Conservation (phyloP, 2,329 filamentous ascomycete genomes). For the Clonostachys byssicola region DNA sequence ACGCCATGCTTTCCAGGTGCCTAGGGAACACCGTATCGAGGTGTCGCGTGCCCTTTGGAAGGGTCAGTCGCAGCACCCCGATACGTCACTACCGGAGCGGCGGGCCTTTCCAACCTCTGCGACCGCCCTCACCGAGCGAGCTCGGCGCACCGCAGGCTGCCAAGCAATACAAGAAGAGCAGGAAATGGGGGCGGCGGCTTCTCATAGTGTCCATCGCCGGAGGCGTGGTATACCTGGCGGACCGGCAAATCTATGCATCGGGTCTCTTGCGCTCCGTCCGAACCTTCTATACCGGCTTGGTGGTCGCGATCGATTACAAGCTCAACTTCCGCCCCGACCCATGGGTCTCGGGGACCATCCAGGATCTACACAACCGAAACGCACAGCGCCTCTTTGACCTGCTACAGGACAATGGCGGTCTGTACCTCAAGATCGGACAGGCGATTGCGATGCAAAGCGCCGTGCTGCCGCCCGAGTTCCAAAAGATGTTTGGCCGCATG, state of each 20-base stretch:
- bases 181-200: conserved; percentile 75
- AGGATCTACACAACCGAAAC: conserved; percentile 77
- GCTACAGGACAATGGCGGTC: conserved; percentile 79
- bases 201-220: conserved; percentile 55
- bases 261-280: conserved; percentile 73
- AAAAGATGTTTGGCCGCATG: conserved; percentile 94
- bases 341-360: conserved; percentile 66
- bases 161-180: conserved; percentile 65
- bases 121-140: conserved; percentile 73
- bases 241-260: conserved; percentile 73
- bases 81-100: conserved; percentile 3
- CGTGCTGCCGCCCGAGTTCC: conserved; percentile 88
- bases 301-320: conserved; percentile 91
- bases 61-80: background rate
- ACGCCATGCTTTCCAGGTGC: too few relatives aligned
- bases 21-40: background rate
- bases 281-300: conserved; percentile 75
- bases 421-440: conserved; percentile 97
- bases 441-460: conserved; percentile 98
- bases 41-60: background rate
- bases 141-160: conserved; percentile 69
- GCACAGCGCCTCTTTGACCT: conserved; percentile 80
- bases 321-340: conserved; percentile 87
- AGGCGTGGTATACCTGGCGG: conserved; percentile 62
- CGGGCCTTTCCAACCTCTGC: conserved; percentile 57